phyloP scores from a whole-genome alignment of 2,329 filamentous ascomycete genomes.

The Ceratocystis cubensis region DNA sequence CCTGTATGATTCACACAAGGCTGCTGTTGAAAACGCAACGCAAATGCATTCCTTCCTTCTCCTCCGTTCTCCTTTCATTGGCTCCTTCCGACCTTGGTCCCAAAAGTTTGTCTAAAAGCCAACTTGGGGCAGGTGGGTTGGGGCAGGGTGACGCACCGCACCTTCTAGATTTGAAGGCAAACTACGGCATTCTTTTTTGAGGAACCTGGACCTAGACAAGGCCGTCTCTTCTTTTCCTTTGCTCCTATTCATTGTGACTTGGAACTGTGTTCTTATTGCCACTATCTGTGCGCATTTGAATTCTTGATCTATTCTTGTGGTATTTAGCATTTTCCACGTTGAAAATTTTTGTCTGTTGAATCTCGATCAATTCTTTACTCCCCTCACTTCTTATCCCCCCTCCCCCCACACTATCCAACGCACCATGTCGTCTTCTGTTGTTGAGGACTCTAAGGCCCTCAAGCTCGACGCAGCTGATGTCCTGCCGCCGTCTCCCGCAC shows the following conservation, averaged over 20 bases:
- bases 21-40: neutral
- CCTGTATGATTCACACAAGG: neutral
- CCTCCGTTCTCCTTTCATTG: neutral
- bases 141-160: neutral
- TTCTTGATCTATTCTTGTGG: too few species aligned
- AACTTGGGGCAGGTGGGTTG: neutral
- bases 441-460: conserved; percentile 31
- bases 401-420: neutral
- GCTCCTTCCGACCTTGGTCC: neutral
- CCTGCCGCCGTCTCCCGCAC: conserved; percentile 81
- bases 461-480: conserved; percentile 58
- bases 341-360: neutral
- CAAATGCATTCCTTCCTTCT: neutral
- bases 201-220: neutral
- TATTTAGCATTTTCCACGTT: neutral
- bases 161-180: neutral
- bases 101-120: neutral
- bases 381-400: neutral
- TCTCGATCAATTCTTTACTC: neutral
- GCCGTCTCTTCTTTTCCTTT: neutral
- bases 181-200: neutral
- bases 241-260: neutral
- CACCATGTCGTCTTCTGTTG: conserved; percentile 23
- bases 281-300: too few species aligned
- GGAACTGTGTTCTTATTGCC: neutral